Base-by-base conservation (phyloP, 2,329 filamentous ascomycete species). In the Zymoseptoria passerinii region DNA sequence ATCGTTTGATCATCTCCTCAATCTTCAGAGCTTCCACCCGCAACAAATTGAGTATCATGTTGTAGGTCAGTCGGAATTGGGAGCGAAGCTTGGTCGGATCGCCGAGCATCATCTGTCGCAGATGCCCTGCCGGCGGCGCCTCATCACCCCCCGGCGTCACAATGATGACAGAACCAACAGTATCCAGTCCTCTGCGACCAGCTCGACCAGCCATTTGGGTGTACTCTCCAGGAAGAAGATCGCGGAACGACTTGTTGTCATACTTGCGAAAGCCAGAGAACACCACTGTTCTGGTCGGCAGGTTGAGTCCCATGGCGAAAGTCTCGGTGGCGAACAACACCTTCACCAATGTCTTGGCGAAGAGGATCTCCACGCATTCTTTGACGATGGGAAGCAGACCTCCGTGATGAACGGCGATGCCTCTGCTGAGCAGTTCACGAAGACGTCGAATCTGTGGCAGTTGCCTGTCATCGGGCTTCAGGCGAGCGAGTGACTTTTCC, bases 1-100 rank as follows among this genome's bases (percentile, higher is more conserved):
- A 96, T 65, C 94, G 88, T 81, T 99, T 99, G 78, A 99, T 99
- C 94, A 99, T 99, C 75, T 99, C 94, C 73, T 99, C 94, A 66
- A 99, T 97, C 77, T 96, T 97, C 64, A 99, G 77, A 2, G 94
- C 94, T 73, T 99, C 94, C 1, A 99, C 94, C 40, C 94, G 87
- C 53, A 99, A 80, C 29, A 99, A 79, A 70, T 97, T 99, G 28
- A 99, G 78, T 61, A 99, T 99, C 94, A 99, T 99, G 75, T 97
- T 99, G 79, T 99, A 99, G 0, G 95, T 99, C 52, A 99, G 80
- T 61, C 94, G 85, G 79, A 99, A 99, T 70, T 99, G 94, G 6
- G 92, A 97, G 52, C 91, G 85, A 53, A 99, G 81, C 75, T 97
- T 97, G 27, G 91, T 96, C 29, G 94, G 92, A 68, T 96, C 89